Evolutionary conservation across 306 rosid species (phyloP).

Genomic region (Ormosia semicastrata): DNA sequence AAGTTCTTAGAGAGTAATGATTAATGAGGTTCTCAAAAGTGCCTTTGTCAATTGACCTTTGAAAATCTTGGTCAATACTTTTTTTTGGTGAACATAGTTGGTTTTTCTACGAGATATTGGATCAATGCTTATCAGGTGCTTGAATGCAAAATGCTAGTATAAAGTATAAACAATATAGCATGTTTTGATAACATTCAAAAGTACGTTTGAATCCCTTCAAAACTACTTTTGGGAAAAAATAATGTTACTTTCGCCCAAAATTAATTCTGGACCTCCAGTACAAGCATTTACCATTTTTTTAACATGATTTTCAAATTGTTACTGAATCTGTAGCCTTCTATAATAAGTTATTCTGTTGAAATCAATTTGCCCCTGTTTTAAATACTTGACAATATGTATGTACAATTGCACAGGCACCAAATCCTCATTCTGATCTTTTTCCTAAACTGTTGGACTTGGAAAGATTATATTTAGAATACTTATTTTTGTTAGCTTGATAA

Average conservation of each 20-base stretch:
- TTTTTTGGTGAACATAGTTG: background rate
- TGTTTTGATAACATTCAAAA: background rate
- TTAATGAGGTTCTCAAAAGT: background rate
- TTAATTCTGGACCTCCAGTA: background rate
- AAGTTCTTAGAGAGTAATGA: background rate
- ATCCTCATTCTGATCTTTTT: constrained; percentile 7
- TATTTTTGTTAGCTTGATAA: constrained; percentile 18
- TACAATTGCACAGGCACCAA: background rate
- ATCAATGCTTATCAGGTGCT: background rate
- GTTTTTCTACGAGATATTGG: background rate
- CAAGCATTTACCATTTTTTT: background rate
- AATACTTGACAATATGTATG: background rate
- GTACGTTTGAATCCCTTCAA: background rate
- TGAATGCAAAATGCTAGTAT: background rate
- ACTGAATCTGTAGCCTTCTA: background rate
- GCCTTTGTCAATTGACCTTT: background rate
- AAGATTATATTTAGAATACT: constrained; percentile 13
- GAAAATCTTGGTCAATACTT: background rate
- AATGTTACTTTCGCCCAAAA: background rate
- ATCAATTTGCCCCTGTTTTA: background rate
- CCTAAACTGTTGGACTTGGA: constrained; percentile 4
- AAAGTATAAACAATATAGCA: background rate
- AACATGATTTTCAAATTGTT: background rate
- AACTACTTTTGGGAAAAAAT: background rate
- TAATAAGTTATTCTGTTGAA: background rate